Base-by-base conservation (phyloP, 345 rosid species). In the Rhodomyrtus tomentosa region DNA sequence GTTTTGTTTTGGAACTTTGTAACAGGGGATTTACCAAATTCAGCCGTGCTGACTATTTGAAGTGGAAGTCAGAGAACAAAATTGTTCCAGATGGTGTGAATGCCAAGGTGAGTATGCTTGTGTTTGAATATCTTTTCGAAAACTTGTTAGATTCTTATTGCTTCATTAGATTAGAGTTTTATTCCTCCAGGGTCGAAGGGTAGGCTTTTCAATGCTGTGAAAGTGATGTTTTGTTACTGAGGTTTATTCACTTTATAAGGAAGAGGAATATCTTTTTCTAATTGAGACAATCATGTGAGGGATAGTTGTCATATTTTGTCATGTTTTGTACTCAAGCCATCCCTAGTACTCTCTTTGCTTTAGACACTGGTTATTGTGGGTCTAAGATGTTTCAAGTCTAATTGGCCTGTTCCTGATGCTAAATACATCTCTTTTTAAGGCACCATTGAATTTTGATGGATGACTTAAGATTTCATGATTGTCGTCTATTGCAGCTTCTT, bases 11-110 rank as follows among this genome's bases (percentile, higher is more conserved):
- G 38, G 81, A 54, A 53, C 21, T 55, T 45, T 74, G 16, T 22
- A 29, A 50, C 87, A 92, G 93, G 93, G 92, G 92, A 49, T 92
- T 92, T 53, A 92, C 93, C 88, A 92, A 92, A 90, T 86, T 85
- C 88, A 88, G 86, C 87, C 90, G 92, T 24, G 87, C 90, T 85
- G 93, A 92, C 84, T 92, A 92, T 86, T 50, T 85, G 82, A 88
- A 56, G 83, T 86, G 92, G 92, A 92, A 90, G 87, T 76, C 89
- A 2, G 92, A 89, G 85, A 87, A 88, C 79, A 89, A 85, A 86
- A 89, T 92, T 86, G 4, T 87, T 29, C 76, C 93, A 2, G 93
- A 92, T 86, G 93, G 93, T 80, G 93, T 92, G 52, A 92, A 92
- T 82, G 93, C 93, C 1, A 92, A 92, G 93, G 93, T 92, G 85